Conservation (phyloP, 2,329 filamentous ascomycete species). For the Talaromyces sp. region DNA sequence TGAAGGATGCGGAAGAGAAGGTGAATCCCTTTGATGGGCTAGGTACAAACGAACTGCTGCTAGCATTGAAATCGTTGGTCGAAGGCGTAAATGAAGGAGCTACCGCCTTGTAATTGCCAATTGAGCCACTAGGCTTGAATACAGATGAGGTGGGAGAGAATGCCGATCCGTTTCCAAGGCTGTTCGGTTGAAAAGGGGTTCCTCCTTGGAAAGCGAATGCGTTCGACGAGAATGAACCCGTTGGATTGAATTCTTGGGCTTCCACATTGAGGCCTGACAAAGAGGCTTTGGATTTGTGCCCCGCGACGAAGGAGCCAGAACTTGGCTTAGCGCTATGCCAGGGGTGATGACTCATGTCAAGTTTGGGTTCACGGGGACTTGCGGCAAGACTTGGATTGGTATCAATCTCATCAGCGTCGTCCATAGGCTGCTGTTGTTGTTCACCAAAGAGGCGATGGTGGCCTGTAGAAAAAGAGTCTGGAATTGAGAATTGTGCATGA, state of each 20-base stretch:
- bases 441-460: slow-evolving; percentile 33
- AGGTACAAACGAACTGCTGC: slow-evolving; percentile 17
- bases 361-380: slow-evolving; percentile 47
- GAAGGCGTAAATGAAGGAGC: slow-evolving; percentile 66
- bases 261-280: slow-evolving; percentile 79
- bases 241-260: slow-evolving; percentile 76
- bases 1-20: slow-evolving; percentile 65
- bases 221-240: slow-evolving; percentile 46
- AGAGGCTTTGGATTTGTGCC: slow-evolving; percentile 60
- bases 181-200: slow-evolving; percentile 40
- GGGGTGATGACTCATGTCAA: slow-evolving; percentile 25
- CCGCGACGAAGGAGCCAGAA: slow-evolving; percentile 35
- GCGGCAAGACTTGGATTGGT: slow-evolving; percentile 69
- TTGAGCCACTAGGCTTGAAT: slow-evolving; percentile 26
- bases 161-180: slow-evolving; percentile 22
- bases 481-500: slow-evolving; percentile 10
- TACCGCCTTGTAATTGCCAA: slow-evolving; percentile 50
- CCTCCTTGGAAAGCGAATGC: slow-evolving; percentile 38
- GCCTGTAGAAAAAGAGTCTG: slow-evolving; percentile 23
- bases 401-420: slow-evolving; percentile 61
- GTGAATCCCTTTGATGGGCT: slow-evolving; percentile 47
- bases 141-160: slow-evolving; percentile 25
- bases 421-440: slow-evolving; percentile 26
- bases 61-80: slow-evolving; percentile 14
- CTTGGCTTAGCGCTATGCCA: slow-evolving; percentile 34